Base-by-base conservation (phyloP, 2,329 filamentous ascomycete species). In the Colletotrichum sojae region DNA sequence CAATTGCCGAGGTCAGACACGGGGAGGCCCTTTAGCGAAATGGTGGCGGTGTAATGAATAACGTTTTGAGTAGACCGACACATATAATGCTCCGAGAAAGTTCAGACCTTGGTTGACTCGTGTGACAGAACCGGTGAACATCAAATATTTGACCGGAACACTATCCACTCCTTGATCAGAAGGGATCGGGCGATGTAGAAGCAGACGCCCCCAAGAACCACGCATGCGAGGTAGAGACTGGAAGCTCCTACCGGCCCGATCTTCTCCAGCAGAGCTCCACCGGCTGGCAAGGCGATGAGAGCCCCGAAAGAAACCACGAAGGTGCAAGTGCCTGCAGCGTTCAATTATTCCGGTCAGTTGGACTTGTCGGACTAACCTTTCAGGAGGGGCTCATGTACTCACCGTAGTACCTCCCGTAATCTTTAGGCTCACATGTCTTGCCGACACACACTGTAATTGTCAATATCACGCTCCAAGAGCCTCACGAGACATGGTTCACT, bases 381-480 rank as follows among this genome's bases (percentile, higher is more conserved):
- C 8, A 2, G 1, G 3, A 10, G 31, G 16, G n/a, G 0, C 10
- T 27, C 1, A 0, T 16, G 4, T 1, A 62, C 48, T 31, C 3
- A 62, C 60, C 66, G 25, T 65, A 69, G 15, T 60, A 60, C n/a
- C 67, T 46, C 9, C 67, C 83, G 68, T 85, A 85, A 18, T 85
- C 80, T 65, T 84, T 81, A 0, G 83, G 79, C 2, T 81, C 76
- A 63, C 83, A 86, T 0, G 84, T 78, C 57, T 84, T 82, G 0
- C 83, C 83, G 20, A 85, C 78, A 59, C 84, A 86, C 0, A 84
- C 84, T 51, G 77, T 10, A 36, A 10, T 10, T 36, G 31, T 36
- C 31, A 36, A 10, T 2, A 8, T 36, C 31, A 36, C 10, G 31
- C 31, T 36, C 31, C 31, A 36, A 36, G 31, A 3, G 31, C 31